Evolutionary conservation across 2,329 filamentous ascomycete species (phyloP), one percentile per base, ranked within the genome.

Genomic region (Nemania sp.): DNA sequence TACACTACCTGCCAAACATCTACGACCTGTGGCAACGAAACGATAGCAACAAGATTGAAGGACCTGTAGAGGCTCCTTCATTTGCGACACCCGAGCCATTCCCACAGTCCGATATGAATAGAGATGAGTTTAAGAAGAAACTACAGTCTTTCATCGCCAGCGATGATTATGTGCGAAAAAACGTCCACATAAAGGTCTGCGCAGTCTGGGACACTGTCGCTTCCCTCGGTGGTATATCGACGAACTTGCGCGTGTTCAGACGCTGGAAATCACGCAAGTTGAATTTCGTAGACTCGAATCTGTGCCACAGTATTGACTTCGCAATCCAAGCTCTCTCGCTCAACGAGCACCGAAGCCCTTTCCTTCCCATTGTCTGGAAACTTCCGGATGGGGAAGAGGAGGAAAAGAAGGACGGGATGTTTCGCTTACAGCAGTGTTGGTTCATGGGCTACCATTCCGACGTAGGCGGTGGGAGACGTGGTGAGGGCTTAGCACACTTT

Each of bases 361-460:
- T 58, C 32, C 13, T 11, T 32, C 38, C 55, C 22, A 29, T 58
- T 29, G 22, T 47, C 7, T 58, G 38, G 55, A 47, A 32, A 13
- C 32, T 56, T 56, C 53, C 53, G 3, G 15, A 15, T n/a, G 2
- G 7, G 2, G 8, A 41, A 7, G 22, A 3, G 8, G 20, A 24
- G 7, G 20, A 56, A 5, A 18, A 20, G 4, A 20, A 18, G 20
- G n/a, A 55, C 20, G 20, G 22, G 1, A 57, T 24, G 29, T 35
- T 22, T 20, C 38, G 55, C 7, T 29, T 58, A 45, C 38, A 58
- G 18, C 38, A 58, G 18, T 47, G 55, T 45, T 58, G 55, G 55
- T 58, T 58, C 18, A 58, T 47, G 55, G 55, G 55, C 15, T 58
- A 58, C 22, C 55, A 58, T 7, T 27, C 22, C 1, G 55, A 58